Conservation (phyloP, 2,329 filamentous ascomycete genomes). For the Pseudogymnoascus pannorum region DNA sequence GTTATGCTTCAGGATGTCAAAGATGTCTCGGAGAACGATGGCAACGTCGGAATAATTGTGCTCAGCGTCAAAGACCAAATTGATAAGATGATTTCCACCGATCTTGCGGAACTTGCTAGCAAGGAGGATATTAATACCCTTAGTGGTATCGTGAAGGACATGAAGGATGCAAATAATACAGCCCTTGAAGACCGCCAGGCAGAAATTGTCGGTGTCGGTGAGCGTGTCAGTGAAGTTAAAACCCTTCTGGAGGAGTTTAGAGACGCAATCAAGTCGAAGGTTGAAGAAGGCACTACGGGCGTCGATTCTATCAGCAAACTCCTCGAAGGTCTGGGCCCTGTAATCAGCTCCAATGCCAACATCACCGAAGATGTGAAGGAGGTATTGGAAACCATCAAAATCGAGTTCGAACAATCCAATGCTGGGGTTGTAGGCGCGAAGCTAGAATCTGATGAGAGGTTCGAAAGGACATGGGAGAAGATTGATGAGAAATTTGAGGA, state of each 20-base stretch:
- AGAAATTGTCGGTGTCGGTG: conserved; percentile 71
- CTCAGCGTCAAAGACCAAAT: conserved; percentile 78
- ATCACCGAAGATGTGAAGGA: conserved; percentile 60
- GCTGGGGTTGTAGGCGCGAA: conserved; percentile 72
- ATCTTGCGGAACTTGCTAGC: conserved; percentile 62
- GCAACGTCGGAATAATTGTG: conserved; percentile 71
- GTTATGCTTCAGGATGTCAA: conserved; percentile 67
- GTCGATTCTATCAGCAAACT: conserved; percentile 67
- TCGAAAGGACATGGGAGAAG: conserved; percentile 52
- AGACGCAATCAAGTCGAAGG: conserved; percentile 64
- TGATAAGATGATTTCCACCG: conserved; percentile 63
- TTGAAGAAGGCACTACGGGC: conserved; percentile 66
- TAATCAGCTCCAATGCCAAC: conserved; percentile 48
- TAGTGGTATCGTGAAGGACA: conserved; percentile 63
- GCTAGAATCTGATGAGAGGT: conserved; percentile 76
- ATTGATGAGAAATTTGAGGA: conserved; percentile 64
- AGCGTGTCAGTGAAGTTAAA: conserved; percentile 74
- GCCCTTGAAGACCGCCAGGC: conserved; percentile 77
- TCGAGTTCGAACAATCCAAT: conserved; percentile 82
- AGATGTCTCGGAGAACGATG: conserved; percentile 69
- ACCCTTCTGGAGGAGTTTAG: conserved; percentile 70
- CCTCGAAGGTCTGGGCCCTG: conserved; percentile 59
- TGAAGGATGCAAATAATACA: conserved; percentile 67
- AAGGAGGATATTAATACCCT: conserved; percentile 69
- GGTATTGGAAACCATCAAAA: conserved; percentile 67